These are phyloP conservation scores for Carpinus viminea DNA, from an alignment of 306 rosid genomes.

Conservation along the genomic window DNA sequence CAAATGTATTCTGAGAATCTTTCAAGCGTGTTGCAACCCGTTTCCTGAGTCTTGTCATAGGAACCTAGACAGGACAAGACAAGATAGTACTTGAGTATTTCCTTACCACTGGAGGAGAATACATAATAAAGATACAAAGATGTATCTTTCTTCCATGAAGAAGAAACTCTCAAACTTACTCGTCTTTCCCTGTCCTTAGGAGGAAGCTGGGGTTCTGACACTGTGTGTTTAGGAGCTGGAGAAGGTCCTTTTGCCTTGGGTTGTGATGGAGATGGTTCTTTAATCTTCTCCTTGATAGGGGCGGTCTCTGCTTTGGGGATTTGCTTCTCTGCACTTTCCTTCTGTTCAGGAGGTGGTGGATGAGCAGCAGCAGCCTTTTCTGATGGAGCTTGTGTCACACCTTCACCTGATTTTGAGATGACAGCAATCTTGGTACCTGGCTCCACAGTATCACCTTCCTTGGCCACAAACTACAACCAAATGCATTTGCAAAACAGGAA, in stretches of 20 bases:
- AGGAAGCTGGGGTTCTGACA: constrained; percentile 53
- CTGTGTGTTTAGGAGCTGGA: constrained; percentile 57
- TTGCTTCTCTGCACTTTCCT: constrained; percentile 43
- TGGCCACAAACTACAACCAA: constrained; percentile 59
- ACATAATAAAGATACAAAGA: background rate
- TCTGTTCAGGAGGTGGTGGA: constrained; percentile 39
- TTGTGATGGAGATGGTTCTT: constrained; percentile 42
- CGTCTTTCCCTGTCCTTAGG: constrained; percentile 78
- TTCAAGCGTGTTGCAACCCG: constrained; percentile 77
- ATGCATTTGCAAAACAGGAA: constrained; percentile 9
- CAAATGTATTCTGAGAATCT: constrained; percentile 84
- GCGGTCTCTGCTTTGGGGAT: constrained; percentile 51
- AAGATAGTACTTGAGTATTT: background rate
- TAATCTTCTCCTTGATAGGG: constrained; percentile 46
- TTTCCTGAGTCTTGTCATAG: constrained; percentile 78
- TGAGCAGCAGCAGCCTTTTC: constrained; percentile 51
- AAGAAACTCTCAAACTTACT: constrained; percentile 37
- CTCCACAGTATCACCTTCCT: constrained; percentile 86
- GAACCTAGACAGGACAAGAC: constrained; percentile 47
- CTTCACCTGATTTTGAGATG: constrained; percentile 81
- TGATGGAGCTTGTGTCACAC: constrained; percentile 61
- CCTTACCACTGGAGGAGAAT: background rate
- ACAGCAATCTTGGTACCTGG: constrained; percentile 85
- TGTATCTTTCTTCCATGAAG: background rate
- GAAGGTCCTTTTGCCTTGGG: constrained; percentile 64